These are phyloP conservation scores for Aureoboletus auriporus DNA, from an alignment of 768 basidiomycete species.

Conservation along the genomic window DNA sequence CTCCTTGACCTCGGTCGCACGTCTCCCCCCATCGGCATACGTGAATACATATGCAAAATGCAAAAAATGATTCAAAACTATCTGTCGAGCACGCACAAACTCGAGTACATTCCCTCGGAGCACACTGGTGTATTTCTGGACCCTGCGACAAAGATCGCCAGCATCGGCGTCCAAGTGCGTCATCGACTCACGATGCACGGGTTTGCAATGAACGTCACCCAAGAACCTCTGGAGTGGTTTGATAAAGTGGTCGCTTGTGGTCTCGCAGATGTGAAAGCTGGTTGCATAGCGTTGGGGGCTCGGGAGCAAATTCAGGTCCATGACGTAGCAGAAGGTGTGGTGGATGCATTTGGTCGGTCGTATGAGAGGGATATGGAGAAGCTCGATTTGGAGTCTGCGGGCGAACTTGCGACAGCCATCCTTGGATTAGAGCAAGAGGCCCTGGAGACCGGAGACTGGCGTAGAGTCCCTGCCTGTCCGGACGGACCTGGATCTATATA, in stretches of 20 bases:
- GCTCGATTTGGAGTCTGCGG: constrained; percentile 40
- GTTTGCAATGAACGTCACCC: constrained; percentile 87
- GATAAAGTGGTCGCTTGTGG: constrained; percentile 88
- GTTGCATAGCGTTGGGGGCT: constrained; percentile 53
- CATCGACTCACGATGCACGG: constrained; percentile 95
- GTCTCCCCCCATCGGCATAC: constrained; percentile 64
- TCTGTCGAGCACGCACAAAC: constrained; percentile 55
- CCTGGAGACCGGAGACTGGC: constrained; percentile 40
- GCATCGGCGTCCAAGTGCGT: constrained; percentile 94
- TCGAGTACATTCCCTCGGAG: constrained; percentile 56
- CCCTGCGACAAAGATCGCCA: constrained; percentile 79
- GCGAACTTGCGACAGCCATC: constrained; percentile 48
- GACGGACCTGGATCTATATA: too few species aligned
- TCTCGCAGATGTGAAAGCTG: constrained; percentile 75
- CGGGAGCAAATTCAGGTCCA: constrained; percentile 38
- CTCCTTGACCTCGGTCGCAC: constrained; percentile 85
- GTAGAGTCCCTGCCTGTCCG: constrained; percentile 7
- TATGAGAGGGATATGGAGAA: constrained; percentile 48
- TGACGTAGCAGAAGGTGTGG: constrained; percentile 50
- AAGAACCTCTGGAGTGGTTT: constrained; percentile 83
- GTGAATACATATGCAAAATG: constrained; percentile 82
- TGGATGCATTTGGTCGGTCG: constrained; percentile 42
- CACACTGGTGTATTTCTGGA: constrained; percentile 91
- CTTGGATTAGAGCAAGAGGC: constrained; percentile 44
- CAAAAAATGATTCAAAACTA: constrained; percentile 68